Percentiles rank a stretch among this genome's conserved stretches.
Conservation (phyloP, 768 basidiomycete species). For the Calocybe gangraenosa region DNA sequence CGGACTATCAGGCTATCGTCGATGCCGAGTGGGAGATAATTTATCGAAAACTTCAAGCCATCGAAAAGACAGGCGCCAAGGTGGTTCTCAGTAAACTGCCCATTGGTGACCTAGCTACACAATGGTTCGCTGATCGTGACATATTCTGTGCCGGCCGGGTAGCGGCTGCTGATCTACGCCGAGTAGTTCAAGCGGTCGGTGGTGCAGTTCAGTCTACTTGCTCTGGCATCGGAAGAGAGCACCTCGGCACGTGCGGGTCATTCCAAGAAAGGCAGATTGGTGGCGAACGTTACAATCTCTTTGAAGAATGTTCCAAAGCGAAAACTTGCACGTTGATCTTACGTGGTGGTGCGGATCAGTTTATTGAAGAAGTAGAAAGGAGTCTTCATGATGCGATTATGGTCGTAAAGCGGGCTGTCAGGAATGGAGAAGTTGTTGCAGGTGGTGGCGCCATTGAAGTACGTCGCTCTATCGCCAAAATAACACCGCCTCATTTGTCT, state of each 20-base stretch:
- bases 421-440: conserved; percentile 94
- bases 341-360: conserved; percentile 96
- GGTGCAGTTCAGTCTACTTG: conserved; percentile 94
- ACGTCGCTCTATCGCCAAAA: conserved; percentile 12
- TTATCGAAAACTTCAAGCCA: conserved; percentile 93
- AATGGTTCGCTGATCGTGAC: conserved; percentile 98
- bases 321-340: conserved; percentile 95
- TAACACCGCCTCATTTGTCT: conserved; percentile 1
- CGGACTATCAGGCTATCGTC: conserved; percentile 98
- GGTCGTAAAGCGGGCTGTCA: conserved; percentile 98
- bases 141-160: conserved; percentile 99
- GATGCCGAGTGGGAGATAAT: conserved; percentile 99
- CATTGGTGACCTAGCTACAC: conserved; percentile 97
- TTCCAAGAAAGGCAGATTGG: conserved; percentile 97
- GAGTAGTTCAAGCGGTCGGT: conserved; percentile 94
- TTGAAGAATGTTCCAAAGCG: conserved; percentile 88
- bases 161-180: conserved; percentile 79
- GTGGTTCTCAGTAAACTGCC: conserved; percentile 97
- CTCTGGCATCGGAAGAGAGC: conserved; percentile 84
- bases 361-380: conserved; percentile 97
- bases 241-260: conserved; percentile 88
- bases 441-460: conserved; percentile 98
- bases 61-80: conserved; percentile 94
- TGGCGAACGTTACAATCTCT: conserved; percentile 94
- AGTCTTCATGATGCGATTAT: conserved; percentile 98